phyloP scores from a whole-genome alignment of 2,329 filamentous ascomycete species.

The Arthrobotrys iridis region DNA sequence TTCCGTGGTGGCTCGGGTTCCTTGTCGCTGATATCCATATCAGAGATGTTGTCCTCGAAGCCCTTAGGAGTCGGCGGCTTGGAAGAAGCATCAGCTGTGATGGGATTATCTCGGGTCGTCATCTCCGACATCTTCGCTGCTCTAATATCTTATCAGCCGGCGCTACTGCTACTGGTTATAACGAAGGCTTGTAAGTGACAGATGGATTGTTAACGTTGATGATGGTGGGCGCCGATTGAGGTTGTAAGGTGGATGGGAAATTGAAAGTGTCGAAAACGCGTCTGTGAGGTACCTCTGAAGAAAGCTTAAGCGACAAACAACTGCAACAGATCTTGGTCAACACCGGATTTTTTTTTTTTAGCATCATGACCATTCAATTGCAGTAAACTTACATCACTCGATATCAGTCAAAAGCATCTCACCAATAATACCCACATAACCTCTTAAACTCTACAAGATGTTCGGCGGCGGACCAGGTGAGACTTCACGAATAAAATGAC shows the following conservation, averaged over 20 bases:
- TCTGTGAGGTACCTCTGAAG: conserved; percentile 1
- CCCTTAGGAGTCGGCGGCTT: conserved; percentile 13
- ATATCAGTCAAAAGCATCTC: not conserved
- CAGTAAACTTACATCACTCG: not conserved
- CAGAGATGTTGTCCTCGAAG: conserved; percentile 28
- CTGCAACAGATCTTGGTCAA: conserved; percentile 10
- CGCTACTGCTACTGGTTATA: not conserved
- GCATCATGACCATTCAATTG: not conserved
- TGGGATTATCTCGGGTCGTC: conserved; percentile 14
- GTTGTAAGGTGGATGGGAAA: not conserved
- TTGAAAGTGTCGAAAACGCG: conserved; percentile 23
- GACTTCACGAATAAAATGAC: not conserved
- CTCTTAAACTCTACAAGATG: conserved; percentile 49
- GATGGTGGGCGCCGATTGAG: not conserved
- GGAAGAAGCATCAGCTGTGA: conserved; percentile 29
- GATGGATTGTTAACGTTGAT: not conserved
- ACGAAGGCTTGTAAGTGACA: not conserved
- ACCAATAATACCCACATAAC: not conserved
- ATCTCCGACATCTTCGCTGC: conserved; percentile 33
- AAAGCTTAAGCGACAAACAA: conserved; percentile 43
- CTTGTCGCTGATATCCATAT: conserved; percentile 49
- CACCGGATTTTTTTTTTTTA: conserved; percentile 25
- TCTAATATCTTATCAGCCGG: not conserved
- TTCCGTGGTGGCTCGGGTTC: conserved; percentile 33
- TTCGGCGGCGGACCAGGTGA: conserved; percentile 55